Conservation (phyloP, 2,329 filamentous ascomycete genomes). For the Calycina marina region DNA sequence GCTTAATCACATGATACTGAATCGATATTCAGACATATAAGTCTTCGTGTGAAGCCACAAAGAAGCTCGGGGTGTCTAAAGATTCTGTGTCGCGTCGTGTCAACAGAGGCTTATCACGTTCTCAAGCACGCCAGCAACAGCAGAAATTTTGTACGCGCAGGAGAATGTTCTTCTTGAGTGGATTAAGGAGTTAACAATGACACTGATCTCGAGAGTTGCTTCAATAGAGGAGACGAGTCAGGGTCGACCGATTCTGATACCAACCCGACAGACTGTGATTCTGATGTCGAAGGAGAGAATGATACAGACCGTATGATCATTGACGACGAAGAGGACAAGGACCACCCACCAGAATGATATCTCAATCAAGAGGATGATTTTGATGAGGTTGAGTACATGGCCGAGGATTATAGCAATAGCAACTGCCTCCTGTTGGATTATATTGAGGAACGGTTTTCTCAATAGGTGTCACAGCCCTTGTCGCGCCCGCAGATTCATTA, state of each 20-base stretch:
- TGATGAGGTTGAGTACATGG: background rate
- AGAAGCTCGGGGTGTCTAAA: too few species aligned
- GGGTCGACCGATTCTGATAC: background rate
- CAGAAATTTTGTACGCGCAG: too few species aligned
- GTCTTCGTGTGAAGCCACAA: too few species aligned
- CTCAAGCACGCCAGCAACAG: too few species aligned
- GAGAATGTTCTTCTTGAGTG: too few species aligned
- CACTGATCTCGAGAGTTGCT: background rate
- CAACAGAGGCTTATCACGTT: too few species aligned
- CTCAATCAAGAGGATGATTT: background rate
- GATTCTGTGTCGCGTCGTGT: too few species aligned
- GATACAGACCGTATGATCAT: background rate
- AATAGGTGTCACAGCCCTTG: background rate
- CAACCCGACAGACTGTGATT: background rate
- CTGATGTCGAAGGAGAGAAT: background rate
- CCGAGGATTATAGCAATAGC: background rate
- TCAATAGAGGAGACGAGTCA: background rate
- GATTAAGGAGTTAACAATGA: too few species aligned
- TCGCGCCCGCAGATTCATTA: background rate
- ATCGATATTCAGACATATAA: too few species aligned
- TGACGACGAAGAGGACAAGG: background rate
- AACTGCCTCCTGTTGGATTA: background rate
- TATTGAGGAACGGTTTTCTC: background rate
- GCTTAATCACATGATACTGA: too few species aligned
- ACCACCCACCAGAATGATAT: background rate